Conservation (phyloP, 2,329 filamentous ascomycete genomes). For the Stylonectria norvegica region DNA sequence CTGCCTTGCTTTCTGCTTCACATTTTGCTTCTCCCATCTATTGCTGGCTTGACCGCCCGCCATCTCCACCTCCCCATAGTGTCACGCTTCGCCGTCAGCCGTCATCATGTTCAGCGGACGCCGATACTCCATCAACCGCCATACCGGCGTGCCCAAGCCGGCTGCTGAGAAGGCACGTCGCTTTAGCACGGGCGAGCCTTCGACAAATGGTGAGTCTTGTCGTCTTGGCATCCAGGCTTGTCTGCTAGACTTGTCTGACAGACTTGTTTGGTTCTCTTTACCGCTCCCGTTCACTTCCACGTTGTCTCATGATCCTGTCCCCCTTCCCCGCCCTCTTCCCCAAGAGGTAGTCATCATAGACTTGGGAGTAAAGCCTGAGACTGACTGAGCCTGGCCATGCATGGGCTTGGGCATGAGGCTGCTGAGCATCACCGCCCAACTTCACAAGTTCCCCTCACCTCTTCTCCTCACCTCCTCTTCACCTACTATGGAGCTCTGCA, state of each 20-base stretch:
- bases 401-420: no score
- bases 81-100: constrained; percentile 1
- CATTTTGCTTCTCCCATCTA: no score
- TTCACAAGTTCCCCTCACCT: constrained; percentile 7
- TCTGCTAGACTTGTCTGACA: no score
- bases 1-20: no score
- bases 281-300: no score
- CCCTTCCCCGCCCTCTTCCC: neutral
- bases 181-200: constrained; percentile 58
- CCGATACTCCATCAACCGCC: constrained; percentile 66
- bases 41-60: neutral
- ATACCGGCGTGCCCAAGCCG: constrained; percentile 58
- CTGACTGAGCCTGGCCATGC: neutral
- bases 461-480: constrained; percentile 13
- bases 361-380: no score
- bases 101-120: constrained; percentile 51
- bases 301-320: no score
- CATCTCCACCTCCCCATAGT: constrained; percentile 2
- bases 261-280: no score
- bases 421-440: neutral
- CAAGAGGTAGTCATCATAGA: constrained; percentile 4
- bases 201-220: constrained; percentile 48
- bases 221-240: neutral
- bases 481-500: constrained; percentile 9
- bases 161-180: constrained; percentile 49